phyloP scores from a whole-genome alignment of 139 green algal genomes.

The Pedinophyceae sp. region DNA sequence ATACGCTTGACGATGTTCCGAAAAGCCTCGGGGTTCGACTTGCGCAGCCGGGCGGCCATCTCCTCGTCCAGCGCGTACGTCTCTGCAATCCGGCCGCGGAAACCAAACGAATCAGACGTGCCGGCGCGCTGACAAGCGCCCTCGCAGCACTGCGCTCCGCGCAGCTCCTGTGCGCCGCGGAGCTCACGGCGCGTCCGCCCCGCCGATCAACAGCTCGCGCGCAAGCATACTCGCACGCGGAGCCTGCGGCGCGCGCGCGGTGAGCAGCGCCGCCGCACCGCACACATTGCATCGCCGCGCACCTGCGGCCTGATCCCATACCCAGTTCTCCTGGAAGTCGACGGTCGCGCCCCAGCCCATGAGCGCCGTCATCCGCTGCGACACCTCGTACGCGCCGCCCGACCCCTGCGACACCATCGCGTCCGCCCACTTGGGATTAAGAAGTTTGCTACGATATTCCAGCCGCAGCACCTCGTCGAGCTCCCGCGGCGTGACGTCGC shows the following conservation, averaged over 20 bases:
- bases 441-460: slow-evolving; percentile 91
- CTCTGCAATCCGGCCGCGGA: slow-evolving; percentile 47
- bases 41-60: slow-evolving; percentile 58
- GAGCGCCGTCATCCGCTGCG: slow-evolving; percentile 80
- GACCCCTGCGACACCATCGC: slow-evolving; percentile 54
- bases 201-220: too few species aligned
- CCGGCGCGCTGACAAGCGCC: too few species aligned
- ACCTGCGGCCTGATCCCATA: slow-evolving; percentile 53
- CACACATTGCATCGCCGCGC: too few species aligned
- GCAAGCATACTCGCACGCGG: too few species aligned
- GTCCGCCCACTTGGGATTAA: slow-evolving; percentile 70
- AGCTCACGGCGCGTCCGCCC: too few species aligned
- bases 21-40: slow-evolving; percentile 43
- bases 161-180: too few species aligned
- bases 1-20: slow-evolving; percentile 29
- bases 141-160: too few species aligned
- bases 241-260: too few species aligned
- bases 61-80: slow-evolving; percentile 79
- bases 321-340: slow-evolving; percentile 79
- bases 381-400: slow-evolving; percentile 89
- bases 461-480: slow-evolving; percentile 79
- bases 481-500: slow-evolving; percentile 48
- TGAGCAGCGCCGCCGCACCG: too few species aligned
- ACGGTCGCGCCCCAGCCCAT: slow-evolving; percentile 86
- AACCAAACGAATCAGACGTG: too few species aligned